phyloP scores from a whole-genome alignment of 768 basidiomycete species.

The Boletus sp. region DNA sequence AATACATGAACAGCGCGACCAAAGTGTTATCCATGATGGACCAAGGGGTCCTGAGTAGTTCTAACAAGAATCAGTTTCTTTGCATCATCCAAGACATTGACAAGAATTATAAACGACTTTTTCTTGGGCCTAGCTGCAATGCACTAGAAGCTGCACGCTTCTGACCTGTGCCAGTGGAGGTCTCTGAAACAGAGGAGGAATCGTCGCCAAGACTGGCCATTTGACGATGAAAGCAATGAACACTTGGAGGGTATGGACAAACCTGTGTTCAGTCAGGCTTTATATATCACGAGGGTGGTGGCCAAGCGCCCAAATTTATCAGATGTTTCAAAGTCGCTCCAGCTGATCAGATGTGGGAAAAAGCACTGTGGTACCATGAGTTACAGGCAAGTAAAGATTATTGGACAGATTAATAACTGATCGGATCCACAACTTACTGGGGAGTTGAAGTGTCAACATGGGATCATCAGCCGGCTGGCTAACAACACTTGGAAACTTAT shows the following conservation, averaged over 20 bases:
- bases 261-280: not conserved
- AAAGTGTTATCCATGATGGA: not conserved
- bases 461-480: not conserved
- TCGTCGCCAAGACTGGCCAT: not conserved
- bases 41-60: no score
- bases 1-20: no score
- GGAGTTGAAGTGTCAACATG: not conserved
- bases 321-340: not conserved
- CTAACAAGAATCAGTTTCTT: not conserved
- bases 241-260: not conserved
- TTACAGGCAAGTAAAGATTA: no score
- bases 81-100: not conserved
- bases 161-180: no score
- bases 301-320: not conserved
- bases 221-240: not conserved
- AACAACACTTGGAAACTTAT: not conserved
- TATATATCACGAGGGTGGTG: not conserved
- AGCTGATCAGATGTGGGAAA: not conserved
- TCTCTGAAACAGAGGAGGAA: not conserved
- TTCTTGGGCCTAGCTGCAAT: not conserved
- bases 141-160: not conserved
- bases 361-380: no score
- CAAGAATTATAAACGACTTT: not conserved
- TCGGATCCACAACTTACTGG: not conserved
- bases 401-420: not conserved